Conservation (phyloP, 1,284 basidiomycete species). For the Bjerkandera adusta region DNA sequence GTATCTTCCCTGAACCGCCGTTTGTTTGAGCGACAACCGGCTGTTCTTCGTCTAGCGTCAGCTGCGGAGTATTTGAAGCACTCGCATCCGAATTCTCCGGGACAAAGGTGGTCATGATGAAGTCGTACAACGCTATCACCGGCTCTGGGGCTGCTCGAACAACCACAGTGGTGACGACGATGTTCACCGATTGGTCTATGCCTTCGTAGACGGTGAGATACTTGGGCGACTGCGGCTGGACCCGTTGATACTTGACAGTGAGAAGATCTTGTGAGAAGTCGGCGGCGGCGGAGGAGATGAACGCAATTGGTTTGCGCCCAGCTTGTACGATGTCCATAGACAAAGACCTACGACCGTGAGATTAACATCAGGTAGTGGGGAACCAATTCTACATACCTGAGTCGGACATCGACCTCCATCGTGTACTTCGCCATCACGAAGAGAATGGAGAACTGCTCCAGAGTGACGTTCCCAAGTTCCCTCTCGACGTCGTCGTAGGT, state of each 20-base stretch:
- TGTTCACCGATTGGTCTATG: slow-evolving; percentile 87
- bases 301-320: slow-evolving; percentile 54
- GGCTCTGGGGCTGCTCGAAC: slow-evolving; percentile 91
- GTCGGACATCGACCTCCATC: slow-evolving; percentile 84
- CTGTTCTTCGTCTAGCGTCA: slow-evolving; percentile 14
- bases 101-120: slow-evolving; percentile 97
- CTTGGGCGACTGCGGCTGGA: slow-evolving; percentile 86
- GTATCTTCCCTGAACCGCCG: slow-evolving; percentile 59
- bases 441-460: slow-evolving; percentile 79
- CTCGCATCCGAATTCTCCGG: slow-evolving; percentile 39
- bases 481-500: slow-evolving; percentile 64
- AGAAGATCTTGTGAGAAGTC: slow-evolving; percentile 71
- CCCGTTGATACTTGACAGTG: slow-evolving; percentile 80
- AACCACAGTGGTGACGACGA: slow-evolving; percentile 91
- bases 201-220: slow-evolving; percentile 83
- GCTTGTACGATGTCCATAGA: slow-evolving; percentile 72
- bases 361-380: slow-evolving; percentile 5
- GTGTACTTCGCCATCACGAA: slow-evolving; percentile 82
- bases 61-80: slow-evolving; percentile 11
- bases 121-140: slow-evolving; percentile 91
- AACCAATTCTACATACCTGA: slow-evolving; percentile 51
- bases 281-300: slow-evolving; percentile 72
- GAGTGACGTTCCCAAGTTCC: slow-evolving; percentile 75
- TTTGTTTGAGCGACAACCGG: slow-evolving; percentile 11
- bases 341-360: slow-evolving; percentile 50